A percentile compares a stretch with the other conserved stretches of the same genome.
Evolutionary conservation across 768 basidiomycete species (phyloP).

Genomic region (Cystobasidium ongulense): DNA sequence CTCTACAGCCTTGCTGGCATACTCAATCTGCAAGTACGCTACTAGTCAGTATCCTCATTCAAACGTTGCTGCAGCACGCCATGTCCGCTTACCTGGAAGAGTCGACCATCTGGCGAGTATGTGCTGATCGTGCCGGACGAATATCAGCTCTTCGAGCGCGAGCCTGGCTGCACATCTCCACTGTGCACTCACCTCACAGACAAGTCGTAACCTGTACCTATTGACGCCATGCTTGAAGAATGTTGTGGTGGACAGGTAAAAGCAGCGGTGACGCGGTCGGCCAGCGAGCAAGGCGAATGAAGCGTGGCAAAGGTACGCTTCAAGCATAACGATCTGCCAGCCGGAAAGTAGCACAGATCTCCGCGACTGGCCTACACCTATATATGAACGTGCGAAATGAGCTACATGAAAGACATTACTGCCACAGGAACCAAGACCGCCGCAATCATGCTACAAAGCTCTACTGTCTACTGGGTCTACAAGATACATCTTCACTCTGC

Average conservation of each 20-base stretch:
- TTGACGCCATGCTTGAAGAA: slow-evolving; percentile 69
- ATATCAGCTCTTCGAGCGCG: slow-evolving; percentile 75
- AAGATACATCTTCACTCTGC: slow-evolving; percentile 23
- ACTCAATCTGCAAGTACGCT: slow-evolving; percentile 66
- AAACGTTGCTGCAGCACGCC: neutral
- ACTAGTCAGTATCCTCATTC: neutral
- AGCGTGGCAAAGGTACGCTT: neutral
- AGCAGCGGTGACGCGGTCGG: slow-evolving; percentile 5
- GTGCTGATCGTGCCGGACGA: slow-evolving; percentile 38
- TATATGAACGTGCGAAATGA: too few relatives aligned
- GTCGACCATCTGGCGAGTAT: slow-evolving; percentile 77
- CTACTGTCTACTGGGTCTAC: slow-evolving; percentile 24
- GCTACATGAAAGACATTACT: too few relatives aligned
- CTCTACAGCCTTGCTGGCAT: slow-evolving; percentile 96
- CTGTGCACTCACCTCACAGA: slow-evolving; percentile 47
- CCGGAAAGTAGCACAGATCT: too few relatives aligned
- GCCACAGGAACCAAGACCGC: too few relatives aligned
- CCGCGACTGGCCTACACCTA: too few relatives aligned
- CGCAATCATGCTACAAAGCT: neutral
- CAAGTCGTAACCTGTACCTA: slow-evolving; percentile 97
- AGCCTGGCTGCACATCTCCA: neutral
- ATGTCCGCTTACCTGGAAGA: slow-evolving; percentile 69
- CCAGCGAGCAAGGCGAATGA: neutral
- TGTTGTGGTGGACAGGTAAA: neutral
- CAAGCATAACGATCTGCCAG: too few relatives aligned